Evolutionary conservation across 2,329 filamentous ascomycete genomes (phyloP), one percentile per base, ranked within the genome.

Genomic region (Gliomastix tumulicola): DNA sequence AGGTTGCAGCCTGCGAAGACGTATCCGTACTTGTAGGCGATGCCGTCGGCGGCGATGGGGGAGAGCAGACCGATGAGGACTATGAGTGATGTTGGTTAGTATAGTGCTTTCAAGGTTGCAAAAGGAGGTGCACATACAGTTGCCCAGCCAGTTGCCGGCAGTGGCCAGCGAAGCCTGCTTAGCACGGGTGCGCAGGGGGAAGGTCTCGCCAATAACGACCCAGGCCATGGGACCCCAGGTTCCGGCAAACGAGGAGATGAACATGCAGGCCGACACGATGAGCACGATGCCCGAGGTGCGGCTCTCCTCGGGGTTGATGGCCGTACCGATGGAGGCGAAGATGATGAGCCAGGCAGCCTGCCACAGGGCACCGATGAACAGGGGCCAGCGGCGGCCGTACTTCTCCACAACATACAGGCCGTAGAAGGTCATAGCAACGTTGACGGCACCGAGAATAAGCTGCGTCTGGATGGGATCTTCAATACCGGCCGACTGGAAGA

Each of bases 241-340:
- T 31, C 66, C 44, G 3, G 82, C 82, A 46, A 85, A 88, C 2
- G 75, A 80, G 34, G 77, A 73, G 38, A 88, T 87, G 59, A 86
- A 88, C 65, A 87, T 74, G 57, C 78, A 84, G 4, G 82, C 78
- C 37, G 82, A 76, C 9, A 83, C 76, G 45, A 88, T 84, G 72
- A 87, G 80, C 41, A 80, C 70, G 6, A 77, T 74, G 10, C 82
- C 82, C 11, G 76, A 68, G 1, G 61, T 55, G 9, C 57, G 54
- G 45, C 63, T 71, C 23, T 54, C 51, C 6, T 57, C 56, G 0
- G 67, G 70, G 32, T 66, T 48, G 30, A 59, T 47, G 8, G 56
- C 57, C 21, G 69, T 66, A 7, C 78, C 73, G 21, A 83, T 65
- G 0, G 68, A 64, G 21, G 75, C 79, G 50, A 83, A 84, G 41